Percentiles rank a stretch among this genome's conserved stretches.
Evolutionary conservation across 495 filamentous ascomycete genomes (phyloP).

Genomic region (Eremomyces bilateralis): DNA sequence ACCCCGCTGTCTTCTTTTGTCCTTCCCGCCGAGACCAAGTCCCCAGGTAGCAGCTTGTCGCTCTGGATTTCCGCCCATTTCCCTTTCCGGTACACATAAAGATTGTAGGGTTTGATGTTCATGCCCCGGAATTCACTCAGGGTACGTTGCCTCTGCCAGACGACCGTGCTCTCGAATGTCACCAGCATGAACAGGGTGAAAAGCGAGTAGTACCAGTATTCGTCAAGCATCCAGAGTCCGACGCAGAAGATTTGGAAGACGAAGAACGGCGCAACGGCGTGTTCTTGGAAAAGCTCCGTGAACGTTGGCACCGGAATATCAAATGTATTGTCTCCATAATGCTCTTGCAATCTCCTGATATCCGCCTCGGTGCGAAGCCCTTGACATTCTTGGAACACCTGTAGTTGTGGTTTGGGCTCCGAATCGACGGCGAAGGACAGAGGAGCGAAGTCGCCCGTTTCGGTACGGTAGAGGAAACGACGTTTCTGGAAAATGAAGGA

Average conservation of each 20-base stretch:
- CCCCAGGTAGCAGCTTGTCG: conserved; percentile 88
- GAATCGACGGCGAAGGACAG: conserved; percentile 68
- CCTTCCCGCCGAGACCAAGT: conserved; percentile 79
- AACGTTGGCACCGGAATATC: conserved; percentile 96
- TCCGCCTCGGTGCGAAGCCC: conserved; percentile 52
- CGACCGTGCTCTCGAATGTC: conserved; percentile 92
- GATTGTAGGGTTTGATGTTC: conserved; percentile 94
- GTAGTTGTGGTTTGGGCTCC: conserved; percentile 56
- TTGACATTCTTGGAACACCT: conserved; percentile 51
- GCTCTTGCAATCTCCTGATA: conserved; percentile 55
- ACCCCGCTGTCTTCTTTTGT: conserved; percentile 96
- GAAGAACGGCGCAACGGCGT: conserved; percentile 97
- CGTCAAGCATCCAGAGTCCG: conserved; percentile 94
- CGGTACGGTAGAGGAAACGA: conserved; percentile 66
- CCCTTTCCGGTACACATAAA: conserved; percentile 67
- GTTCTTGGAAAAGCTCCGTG: conserved; percentile 88
- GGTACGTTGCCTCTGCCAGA: conserved; percentile 97
- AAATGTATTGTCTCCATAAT: conserved; percentile 94
- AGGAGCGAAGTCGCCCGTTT: conserved; percentile 49
- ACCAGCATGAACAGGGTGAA: conserved; percentile 98
- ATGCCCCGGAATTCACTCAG: conserved; percentile 93
- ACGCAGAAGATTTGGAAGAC: conserved; percentile 99
- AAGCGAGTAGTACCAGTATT: conserved; percentile 99
- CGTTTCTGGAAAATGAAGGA: conserved; percentile 98
- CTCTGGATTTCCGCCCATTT: conserved; percentile 81